A percentile compares a stretch with the other conserved stretches of the same genome.
These are phyloP conservation scores for Chenopodium berlandieri DNA, from an alignment of 148 eudicot species.

Conservation along the genomic window DNA sequence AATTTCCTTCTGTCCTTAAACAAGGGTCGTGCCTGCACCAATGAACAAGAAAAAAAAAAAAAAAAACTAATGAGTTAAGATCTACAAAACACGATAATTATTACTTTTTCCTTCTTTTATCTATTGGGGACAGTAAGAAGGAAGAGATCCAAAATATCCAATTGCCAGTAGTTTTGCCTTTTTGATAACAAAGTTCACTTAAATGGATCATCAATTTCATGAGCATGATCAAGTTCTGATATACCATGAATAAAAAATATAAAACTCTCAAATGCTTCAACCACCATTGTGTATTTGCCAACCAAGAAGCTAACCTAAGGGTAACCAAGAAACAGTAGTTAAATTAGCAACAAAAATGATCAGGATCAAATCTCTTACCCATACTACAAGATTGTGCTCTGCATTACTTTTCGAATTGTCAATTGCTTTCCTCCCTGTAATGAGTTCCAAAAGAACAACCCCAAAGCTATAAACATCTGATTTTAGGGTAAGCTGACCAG, in stretches of 20 bases:
- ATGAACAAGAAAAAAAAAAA: neutral
- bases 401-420: conserved; percentile 35
- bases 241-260: neutral
- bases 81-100: neutral
- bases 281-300: neutral
- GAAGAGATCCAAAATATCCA: neutral
- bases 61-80: neutral
- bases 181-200: neutral
- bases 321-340: neutral
- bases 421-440: conserved; percentile 72
- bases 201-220: neutral
- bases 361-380: conserved; percentile 50
- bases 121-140: neutral
- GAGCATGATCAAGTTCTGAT: neutral
- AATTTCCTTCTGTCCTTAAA: conserved; percentile 66
- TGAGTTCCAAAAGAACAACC: conserved; percentile 73
- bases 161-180: neutral
- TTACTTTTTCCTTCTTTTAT: neutral
- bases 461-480: conserved; percentile 89
- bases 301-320: neutral
- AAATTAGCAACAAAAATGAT: neutral
- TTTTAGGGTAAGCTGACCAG: conserved; percentile 79
- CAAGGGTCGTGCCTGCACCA: conserved; percentile 59
- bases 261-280: neutral
- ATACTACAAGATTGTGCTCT: conserved; percentile 67